Evolutionary conservation across 139 green algal species (phyloP).

Genomic region (Limnomonas spitsbergensis): DNA sequence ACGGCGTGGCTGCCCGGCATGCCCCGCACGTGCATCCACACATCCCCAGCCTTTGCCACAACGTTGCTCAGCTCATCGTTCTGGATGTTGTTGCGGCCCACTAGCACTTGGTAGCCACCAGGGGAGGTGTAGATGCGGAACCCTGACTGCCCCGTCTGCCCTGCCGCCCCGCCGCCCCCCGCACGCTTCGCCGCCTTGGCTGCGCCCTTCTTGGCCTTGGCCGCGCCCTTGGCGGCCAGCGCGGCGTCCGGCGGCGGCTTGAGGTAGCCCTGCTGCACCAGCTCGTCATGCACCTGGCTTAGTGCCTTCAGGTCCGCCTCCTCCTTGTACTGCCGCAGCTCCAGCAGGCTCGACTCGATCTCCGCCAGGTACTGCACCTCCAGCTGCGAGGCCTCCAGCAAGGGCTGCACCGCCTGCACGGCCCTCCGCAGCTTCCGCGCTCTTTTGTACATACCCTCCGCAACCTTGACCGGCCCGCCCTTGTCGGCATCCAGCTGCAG

Average conservation of each 20-base stretch:
- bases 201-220: conserved; percentile 55
- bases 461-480: conserved; percentile 11
- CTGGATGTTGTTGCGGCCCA: conserved; percentile 83
- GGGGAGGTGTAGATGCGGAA: conserved; percentile 63
- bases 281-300: conserved; percentile 64
- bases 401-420: conserved; percentile 56
- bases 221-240: conserved; percentile 59
- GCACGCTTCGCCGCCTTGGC: background rate
- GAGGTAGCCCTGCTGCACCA: conserved; percentile 62
- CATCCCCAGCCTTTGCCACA: conserved; percentile 60
- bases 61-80: conserved; percentile 75
- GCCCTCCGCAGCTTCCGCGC: conserved; percentile 66
- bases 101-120: conserved; percentile 52
- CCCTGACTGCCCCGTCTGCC: conserved; percentile 12
- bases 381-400: conserved; percentile 54
- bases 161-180: conserved; percentile 1
- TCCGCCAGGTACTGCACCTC: conserved; percentile 56
- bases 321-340: conserved; percentile 25
- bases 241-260: conserved; percentile 61
- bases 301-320: conserved; percentile 38
- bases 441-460: conserved; percentile 66
- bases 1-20: conserved; percentile 60
- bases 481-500: conserved; percentile 61
- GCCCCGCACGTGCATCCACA: conserved; percentile 85
- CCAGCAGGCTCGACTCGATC: conserved; percentile 37